Conservation (phyloP, 371 early-diverging fungal species). For the Lichtheimia ornata region DNA sequence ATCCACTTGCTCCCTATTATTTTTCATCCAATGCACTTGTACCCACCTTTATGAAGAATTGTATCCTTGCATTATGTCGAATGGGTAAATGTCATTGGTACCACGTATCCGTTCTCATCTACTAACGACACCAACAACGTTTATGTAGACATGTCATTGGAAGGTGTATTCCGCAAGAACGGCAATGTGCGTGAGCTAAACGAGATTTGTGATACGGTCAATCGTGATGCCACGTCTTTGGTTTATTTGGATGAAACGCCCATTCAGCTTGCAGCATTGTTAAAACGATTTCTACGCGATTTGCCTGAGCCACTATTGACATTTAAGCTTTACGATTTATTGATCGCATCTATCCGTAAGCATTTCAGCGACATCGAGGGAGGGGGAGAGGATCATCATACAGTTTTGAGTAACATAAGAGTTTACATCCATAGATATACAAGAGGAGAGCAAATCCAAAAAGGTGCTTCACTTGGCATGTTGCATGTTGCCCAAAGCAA, state of each 20-base stretch:
- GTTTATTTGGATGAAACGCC: constrained; percentile 57
- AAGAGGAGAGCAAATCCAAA: constrained; percentile 45
- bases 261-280: constrained; percentile 90
- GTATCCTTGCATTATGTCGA: constrained; percentile 67
- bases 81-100: constrained; percentile 62
- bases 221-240: constrained; percentile 25
- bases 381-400: too few relatives aligned
- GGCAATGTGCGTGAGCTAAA: constrained; percentile 92
- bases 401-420: background rate
- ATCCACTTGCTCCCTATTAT: constrained; percentile 39
- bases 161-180: constrained; percentile 97
- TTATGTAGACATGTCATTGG: constrained; percentile 76
- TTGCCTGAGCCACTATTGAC: constrained; percentile 94
- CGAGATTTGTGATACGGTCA: constrained; percentile 67
- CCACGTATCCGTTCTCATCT: background rate
- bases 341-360: constrained; percentile 68
- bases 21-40: constrained; percentile 55
- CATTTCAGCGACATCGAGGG: background rate
- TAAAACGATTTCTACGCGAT: constrained; percentile 94
- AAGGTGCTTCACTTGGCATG: constrained; percentile 74
- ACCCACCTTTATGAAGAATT: constrained; percentile 83
- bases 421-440: constrained; percentile 27
- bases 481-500: constrained; percentile 85
- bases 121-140: too few relatives aligned
- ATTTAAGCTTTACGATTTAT: constrained; percentile 79